phyloP scores from a whole-genome alignment of 2,329 filamentous ascomycete species.

The Aspergillus versicolor region DNA sequence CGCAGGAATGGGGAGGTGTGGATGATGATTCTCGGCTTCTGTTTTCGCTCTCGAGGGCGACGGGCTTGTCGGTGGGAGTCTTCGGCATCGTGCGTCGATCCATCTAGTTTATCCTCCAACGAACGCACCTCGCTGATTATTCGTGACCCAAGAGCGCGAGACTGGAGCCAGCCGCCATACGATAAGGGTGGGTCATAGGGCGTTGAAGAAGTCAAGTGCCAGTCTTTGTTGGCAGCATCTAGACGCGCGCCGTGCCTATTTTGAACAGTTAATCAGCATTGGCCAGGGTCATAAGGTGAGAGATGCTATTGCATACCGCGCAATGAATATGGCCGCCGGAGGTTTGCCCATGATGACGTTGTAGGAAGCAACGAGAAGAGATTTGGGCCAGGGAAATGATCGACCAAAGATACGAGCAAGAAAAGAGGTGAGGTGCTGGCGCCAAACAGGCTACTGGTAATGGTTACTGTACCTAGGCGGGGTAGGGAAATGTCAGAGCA shows the following conservation, averaged over 20 bases:
- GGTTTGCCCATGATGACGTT: conserved; percentile 33
- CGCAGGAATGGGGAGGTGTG: conserved; percentile 93
- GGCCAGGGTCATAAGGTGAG: not conserved
- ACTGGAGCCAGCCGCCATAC: conserved; percentile 90
- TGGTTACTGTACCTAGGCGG: conserved; percentile 5
- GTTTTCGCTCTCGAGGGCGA: conserved; percentile 30
- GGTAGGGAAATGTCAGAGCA: conserved; percentile 11
- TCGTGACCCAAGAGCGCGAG: conserved; percentile 74
- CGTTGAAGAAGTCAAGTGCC: conserved; percentile 88
- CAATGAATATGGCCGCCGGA: conserved; percentile 44
- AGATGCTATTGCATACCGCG: conserved; percentile 31
- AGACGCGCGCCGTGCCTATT: conserved; percentile 84
- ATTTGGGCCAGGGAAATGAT: not conserved
- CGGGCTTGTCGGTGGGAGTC: conserved; percentile 4
- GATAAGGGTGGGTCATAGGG: conserved; percentile 95
- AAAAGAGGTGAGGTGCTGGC: not conserved
- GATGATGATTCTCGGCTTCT: conserved; percentile 75
- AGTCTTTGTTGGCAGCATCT: conserved; percentile 90
- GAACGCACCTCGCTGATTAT: conserved; percentile 71
- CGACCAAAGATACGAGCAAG: not conserved
- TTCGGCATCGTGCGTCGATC: conserved; percentile 11
- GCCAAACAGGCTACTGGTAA: conserved; percentile 2
- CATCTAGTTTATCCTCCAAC: conserved; percentile 35
- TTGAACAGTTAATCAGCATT: conserved; percentile 39
- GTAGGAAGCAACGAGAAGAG: not conserved